phyloP scores from a whole-genome alignment of 2,329 filamentous ascomycete species.

The Fusarium temperatum region DNA sequence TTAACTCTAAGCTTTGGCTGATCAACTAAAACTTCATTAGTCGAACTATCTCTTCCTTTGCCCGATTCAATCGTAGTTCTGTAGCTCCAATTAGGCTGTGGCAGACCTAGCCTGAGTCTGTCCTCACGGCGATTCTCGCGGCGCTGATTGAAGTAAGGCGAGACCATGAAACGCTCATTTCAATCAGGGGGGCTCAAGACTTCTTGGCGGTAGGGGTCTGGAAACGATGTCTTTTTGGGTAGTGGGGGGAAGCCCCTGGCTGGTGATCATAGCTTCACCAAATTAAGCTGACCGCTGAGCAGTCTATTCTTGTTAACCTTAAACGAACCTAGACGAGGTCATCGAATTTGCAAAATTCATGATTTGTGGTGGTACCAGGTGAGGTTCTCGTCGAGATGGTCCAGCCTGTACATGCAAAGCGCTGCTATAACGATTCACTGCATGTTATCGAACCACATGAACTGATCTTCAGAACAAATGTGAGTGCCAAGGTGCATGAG shows the following conservation, averaged over 20 bases:
- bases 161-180: conserved; percentile 20
- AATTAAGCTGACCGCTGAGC: not conserved
- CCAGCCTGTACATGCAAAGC: not conserved
- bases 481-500: not conserved
- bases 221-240: not conserved
- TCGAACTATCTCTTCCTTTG: not conserved
- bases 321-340: not conserved
- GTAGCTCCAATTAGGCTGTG: too few species aligned
- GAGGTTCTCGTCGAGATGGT: not conserved
- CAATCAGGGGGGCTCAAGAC: not conserved
- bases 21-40: not conserved
- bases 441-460: not conserved
- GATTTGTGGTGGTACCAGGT: not conserved
- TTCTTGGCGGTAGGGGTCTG: conserved; percentile 15
- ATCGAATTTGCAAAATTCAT: not conserved
- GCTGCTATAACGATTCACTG: not conserved
- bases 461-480: not conserved
- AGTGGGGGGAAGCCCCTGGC: conserved; percentile 4
- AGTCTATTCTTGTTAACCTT: conserved; percentile 1
- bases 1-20: not conserved
- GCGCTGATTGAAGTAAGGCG: not conserved
- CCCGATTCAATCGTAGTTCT: not conserved
- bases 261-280: conserved; percentile 10
- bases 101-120: not conserved
- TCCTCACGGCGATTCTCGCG: not conserved